These are phyloP conservation scores for Fraxinus angustifolia DNA, from an alignment of 305 asterid genomes.

Conservation along the genomic window DNA sequence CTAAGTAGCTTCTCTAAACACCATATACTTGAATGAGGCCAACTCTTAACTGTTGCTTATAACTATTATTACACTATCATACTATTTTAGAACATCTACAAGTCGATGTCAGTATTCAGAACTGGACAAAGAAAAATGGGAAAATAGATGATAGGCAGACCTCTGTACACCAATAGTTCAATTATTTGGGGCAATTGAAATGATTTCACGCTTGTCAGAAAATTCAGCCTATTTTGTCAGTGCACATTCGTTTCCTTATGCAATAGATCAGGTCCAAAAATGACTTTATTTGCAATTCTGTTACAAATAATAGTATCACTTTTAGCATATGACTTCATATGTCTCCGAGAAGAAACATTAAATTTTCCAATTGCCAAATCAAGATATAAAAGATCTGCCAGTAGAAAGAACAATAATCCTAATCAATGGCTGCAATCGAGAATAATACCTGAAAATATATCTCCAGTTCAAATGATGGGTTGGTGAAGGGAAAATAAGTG, in stretches of 20 bases:
- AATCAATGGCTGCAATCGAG: slow-evolving; percentile 14
- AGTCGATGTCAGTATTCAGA: not conserved
- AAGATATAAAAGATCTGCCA: not conserved
- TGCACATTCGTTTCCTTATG: not conserved
- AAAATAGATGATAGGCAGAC: not conserved
- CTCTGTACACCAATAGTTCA: not conserved
- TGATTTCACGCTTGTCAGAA: not conserved
- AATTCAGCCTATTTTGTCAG: not conserved
- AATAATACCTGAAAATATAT: not conserved
- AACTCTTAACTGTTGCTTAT: not conserved
- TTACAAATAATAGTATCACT: not conserved
- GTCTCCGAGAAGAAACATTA: not conserved
- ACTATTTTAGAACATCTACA: not conserved
- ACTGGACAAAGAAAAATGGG: not conserved
- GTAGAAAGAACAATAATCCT: not conserved
- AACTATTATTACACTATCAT: not conserved
- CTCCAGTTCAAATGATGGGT: slow-evolving; percentile 95
- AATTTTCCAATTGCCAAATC: not conserved
- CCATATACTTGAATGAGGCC: not conserved
- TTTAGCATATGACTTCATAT: not conserved
- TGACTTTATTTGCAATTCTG: not conserved
- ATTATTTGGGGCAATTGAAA: not conserved
- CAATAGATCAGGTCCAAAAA: not conserved
- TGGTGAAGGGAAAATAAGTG: slow-evolving; percentile 89
- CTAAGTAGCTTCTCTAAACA: not conserved